These are phyloP conservation scores for Suillus hirtellus DNA, from an alignment of 768 basidiomycete species.

Conservation along the genomic window DNA sequence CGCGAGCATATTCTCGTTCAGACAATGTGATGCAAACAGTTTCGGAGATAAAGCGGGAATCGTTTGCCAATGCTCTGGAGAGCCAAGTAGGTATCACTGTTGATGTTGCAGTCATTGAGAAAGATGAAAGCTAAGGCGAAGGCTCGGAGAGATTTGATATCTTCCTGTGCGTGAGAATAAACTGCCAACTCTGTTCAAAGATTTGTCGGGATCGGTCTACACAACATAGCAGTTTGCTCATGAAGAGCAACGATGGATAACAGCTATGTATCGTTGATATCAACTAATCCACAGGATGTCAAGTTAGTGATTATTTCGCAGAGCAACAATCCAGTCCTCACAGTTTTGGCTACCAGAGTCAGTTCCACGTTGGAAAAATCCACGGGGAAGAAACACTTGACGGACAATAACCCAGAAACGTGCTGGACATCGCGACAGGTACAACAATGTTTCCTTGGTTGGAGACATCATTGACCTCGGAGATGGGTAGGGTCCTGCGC, in stretches of 20 bases:
- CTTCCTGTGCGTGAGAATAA: constrained; percentile 6
- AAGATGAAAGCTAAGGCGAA: background rate
- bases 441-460: constrained; percentile 10
- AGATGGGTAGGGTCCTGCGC: constrained; percentile 63
- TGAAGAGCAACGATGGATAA: constrained; percentile 20
- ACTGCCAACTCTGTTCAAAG: background rate
- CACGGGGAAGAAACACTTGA: constrained; percentile 66
- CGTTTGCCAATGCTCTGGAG: background rate
- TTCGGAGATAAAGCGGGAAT: background rate
- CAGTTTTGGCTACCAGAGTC: constrained; percentile 48
- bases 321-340: constrained; percentile 24
- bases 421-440: constrained; percentile 88
- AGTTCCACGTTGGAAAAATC: constrained; percentile 79
- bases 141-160: background rate
- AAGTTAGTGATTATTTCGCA: constrained; percentile 43
- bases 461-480: constrained; percentile 10
- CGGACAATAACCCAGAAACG: constrained; percentile 72
- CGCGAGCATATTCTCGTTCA: constrained; percentile 39
- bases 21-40: constrained; percentile 36
- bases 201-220: no score
- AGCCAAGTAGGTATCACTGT: background rate
- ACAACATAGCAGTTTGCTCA: background rate
- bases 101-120: constrained; percentile 1
- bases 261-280: constrained; percentile 23
- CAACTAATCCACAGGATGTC: constrained; percentile 18